A percentile compares a stretch with the other conserved stretches of the same genome.
Evolutionary conservation across 371 early-diverging fungal genomes (phyloP).

Genomic region (Syncephalastrum contaminatum): DNA sequence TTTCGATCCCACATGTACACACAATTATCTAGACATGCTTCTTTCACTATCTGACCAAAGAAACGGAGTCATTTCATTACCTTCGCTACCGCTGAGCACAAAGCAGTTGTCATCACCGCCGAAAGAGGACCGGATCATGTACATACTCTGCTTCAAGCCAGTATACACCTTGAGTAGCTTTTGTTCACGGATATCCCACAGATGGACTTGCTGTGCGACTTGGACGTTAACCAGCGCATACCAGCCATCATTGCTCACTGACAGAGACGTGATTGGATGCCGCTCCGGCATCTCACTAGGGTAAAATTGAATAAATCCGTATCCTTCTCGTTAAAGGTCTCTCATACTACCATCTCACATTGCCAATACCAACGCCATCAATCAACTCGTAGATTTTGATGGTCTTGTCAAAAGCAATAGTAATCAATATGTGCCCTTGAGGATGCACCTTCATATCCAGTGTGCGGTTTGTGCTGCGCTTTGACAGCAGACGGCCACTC

Average conservation of each 20-base stretch:
- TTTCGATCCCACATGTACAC: constrained; percentile 93
- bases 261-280: constrained; percentile 76
- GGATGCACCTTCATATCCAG: constrained; percentile 78
- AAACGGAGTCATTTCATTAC: constrained; percentile 36
- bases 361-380: constrained; percentile 48
- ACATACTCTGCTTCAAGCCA: constrained; percentile 85
- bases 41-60: no score
- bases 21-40: constrained; percentile 60
- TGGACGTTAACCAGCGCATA: constrained; percentile 75
- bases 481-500: constrained; percentile 62
- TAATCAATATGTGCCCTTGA: constrained; percentile 75
- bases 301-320: not conserved
- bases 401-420: constrained; percentile 66
- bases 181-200: constrained; percentile 83
- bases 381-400: constrained; percentile 73
- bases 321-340: not conserved
- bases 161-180: constrained; percentile 68
- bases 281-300: constrained; percentile 64
- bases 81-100: constrained; percentile 90
- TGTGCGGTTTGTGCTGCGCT: constrained; percentile 74
- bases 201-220: constrained; percentile 65
- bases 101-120: constrained; percentile 85
- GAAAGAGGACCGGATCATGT: constrained; percentile 91
- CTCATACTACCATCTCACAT: not conserved
- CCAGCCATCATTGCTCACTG: constrained; percentile 68